Base-by-base conservation (phyloP, 441 rosid genomes). In the Brassica hybrid region DNA sequence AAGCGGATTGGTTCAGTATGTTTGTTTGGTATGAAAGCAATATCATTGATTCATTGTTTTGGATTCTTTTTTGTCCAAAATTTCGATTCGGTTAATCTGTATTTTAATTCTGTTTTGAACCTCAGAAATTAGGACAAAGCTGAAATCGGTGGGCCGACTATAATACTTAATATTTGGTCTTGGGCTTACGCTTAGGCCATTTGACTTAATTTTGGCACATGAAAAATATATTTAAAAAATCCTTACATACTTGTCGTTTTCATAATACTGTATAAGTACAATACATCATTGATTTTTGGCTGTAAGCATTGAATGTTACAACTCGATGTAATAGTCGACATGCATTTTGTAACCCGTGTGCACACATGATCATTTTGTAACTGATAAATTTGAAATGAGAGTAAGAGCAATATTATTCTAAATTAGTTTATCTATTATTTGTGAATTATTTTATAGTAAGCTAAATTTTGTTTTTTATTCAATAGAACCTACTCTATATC, bases 341-440 rank as follows among this genome's bases (percentile, higher is more conserved):
- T 21, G 36, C 69, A 32, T 19, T 50, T 21, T 64, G 70, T 34
- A 65, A 34, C 8, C 1, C 56, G 38, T 64, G 70, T 50, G 67
- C 67, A 52, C 17, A 17, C 48, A 30, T 16, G 43, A 50, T 52
- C 5, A 38, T 11, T 38, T 71, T 36, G 16, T 36, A 58, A 25
- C 25, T n/a, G 38, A 38, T 59, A 11, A 71, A 59, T 19, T 13
- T 71, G n/a, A 11, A 23, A 14, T 27, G 4, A 14, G 34, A 14
- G 34, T 16, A 12, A 27, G 32, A 17, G 23, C 14, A 18, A 52
- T 2, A 9, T 36, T 34, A 10, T 64, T n/a, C 52, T 6, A 5
- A 36, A 50, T 32, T 63, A 65, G 16, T 65, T 27, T 43, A 43
- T 43, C 12, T 43, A 43, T 43, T 43, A 43, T 43, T 4, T 63